Percentiles rank a stretch among this genome's conserved stretches.
Evolutionary conservation across 768 basidiomycete species (phyloP).

Genomic region (Clavulina sp.): DNA sequence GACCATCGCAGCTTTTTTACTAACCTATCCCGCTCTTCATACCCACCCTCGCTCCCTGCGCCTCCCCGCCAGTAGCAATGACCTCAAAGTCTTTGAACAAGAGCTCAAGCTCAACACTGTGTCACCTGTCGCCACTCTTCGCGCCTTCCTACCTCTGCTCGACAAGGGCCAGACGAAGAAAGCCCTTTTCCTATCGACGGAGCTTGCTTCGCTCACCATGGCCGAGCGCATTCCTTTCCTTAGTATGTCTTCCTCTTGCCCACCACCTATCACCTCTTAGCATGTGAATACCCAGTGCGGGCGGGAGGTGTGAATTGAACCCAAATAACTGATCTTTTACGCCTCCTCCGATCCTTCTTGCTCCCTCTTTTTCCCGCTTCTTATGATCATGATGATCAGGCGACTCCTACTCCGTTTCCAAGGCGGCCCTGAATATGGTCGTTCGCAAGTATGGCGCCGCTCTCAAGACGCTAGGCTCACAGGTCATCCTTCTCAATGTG

Average conservation of each 20-base stretch:
- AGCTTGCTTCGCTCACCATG: not conserved
- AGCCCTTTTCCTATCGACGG: conserved; percentile 2
- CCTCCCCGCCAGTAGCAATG: not conserved
- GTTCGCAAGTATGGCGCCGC: conserved; percentile 6
- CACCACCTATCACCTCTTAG: too few relatives aligned
- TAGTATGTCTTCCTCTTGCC: not conserved
- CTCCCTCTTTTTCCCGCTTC: not conserved
- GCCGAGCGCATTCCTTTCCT: not conserved
- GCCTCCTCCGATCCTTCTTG: not conserved
- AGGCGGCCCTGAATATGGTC: conserved; percentile 9
- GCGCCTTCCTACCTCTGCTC: conserved; percentile 5
- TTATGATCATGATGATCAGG: not conserved
- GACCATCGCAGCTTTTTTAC: not conserved
- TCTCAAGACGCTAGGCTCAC: not conserved
- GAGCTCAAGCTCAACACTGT: conserved; percentile 4
- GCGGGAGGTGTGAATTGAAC: too few relatives aligned
- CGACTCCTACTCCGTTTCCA: conserved; percentile 3
- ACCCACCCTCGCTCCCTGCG: not conserved
- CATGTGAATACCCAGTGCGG: too few relatives aligned
- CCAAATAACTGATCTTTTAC: too few relatives aligned
- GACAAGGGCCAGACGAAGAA: conserved; percentile 1
- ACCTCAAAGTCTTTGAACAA: not conserved
- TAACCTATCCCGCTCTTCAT: not conserved
- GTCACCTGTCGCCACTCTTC: not conserved
- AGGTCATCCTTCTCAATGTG: conserved; percentile 5